Base-by-base conservation (phyloP, 768 basidiomycete species). In the Calocybe gangraenosa region DNA sequence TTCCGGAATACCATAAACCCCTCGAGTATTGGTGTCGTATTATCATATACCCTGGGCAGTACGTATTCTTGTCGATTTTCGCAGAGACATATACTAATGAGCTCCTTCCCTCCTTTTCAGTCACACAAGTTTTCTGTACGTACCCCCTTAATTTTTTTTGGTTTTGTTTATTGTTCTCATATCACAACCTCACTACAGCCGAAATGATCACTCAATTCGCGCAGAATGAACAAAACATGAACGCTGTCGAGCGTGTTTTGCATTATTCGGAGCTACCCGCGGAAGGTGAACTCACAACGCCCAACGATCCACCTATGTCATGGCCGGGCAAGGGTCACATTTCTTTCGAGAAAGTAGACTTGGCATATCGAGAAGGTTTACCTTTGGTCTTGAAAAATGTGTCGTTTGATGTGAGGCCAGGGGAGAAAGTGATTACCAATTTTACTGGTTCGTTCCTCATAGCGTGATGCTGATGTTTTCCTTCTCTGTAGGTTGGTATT, bases 171-270 rank as follows among this genome's bases (percentile, higher is more conserved):
- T 50, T 14, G 39, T 11, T 34, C 40, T 20, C 7, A 35, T 37
- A 21, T 14, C 22, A n/a, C 23, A 7, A 23, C n/a, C n/a, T 17
- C 25, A 22, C 2, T 37, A 55, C 11, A 81, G 76, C 78, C 6
- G 67, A 78, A 50, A 71, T 82, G 60, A 68, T 82, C 14, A 63
- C 73, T 0, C 67, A 72, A 21, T 82, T 77, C 53, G 79, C 81
- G 3, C 66, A 70, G 50, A 80, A 75, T 44, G 81, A 83, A 56
- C 79, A 83, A 56, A 80, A 81, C 57, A 84, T 86, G 76, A 85
- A 85, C 55, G 76, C 81, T 0, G 82, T 82, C 10, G 84, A 87
- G 57, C 76, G 84, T 11, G 68, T 87, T 2, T 61, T 82, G 20
- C 75, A 83, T 35, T 90, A 87, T 59, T 71, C 75, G 5, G 71